These are phyloP conservation scores for Daldinia sp. DNA, from an alignment of 2,329 filamentous ascomycete genomes.

Conservation along the genomic window DNA sequence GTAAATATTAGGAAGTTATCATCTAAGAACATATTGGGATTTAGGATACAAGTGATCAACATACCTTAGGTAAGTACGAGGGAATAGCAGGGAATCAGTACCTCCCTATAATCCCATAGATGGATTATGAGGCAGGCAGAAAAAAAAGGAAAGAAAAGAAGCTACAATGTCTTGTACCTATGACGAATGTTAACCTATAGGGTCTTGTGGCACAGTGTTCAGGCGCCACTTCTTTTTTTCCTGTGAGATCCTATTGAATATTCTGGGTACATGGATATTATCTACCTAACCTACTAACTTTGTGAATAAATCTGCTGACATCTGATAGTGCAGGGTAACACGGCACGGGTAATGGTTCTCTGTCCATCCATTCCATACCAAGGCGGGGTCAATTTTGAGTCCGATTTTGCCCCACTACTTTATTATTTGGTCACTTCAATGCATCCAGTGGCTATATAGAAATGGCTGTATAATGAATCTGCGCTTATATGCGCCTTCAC, in stretches of 20 bases:
- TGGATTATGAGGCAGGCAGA: not conserved
- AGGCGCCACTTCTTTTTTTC: conserved; percentile 18
- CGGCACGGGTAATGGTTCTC: not conserved
- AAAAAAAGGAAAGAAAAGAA: conserved; percentile 6
- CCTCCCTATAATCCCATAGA: too few species aligned
- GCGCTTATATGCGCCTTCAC: too few species aligned
- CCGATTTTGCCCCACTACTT: not conserved
- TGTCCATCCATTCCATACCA: not conserved
- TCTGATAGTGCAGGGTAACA: not conserved
- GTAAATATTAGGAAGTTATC: conserved; percentile 1
- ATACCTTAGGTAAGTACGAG: not conserved
- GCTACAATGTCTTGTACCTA: conserved; percentile 13
- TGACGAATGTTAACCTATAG: conserved; percentile 30
- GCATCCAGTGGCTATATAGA: too few species aligned
- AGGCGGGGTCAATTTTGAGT: not conserved
- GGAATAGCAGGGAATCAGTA: not conserved
- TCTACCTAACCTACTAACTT: too few species aligned
- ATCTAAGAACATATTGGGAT: not conserved
- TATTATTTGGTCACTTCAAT: too few species aligned
- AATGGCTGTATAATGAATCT: too few species aligned
- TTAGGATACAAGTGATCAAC: not conserved
- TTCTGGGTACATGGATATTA: too few species aligned
- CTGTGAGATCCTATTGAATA: too few species aligned
- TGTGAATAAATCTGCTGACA: not conserved
- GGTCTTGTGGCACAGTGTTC: conserved; percentile 15